phyloP scores from a whole-genome alignment of 2,329 filamentous ascomycete genomes.

The Escovopsis sp. region DNA sequence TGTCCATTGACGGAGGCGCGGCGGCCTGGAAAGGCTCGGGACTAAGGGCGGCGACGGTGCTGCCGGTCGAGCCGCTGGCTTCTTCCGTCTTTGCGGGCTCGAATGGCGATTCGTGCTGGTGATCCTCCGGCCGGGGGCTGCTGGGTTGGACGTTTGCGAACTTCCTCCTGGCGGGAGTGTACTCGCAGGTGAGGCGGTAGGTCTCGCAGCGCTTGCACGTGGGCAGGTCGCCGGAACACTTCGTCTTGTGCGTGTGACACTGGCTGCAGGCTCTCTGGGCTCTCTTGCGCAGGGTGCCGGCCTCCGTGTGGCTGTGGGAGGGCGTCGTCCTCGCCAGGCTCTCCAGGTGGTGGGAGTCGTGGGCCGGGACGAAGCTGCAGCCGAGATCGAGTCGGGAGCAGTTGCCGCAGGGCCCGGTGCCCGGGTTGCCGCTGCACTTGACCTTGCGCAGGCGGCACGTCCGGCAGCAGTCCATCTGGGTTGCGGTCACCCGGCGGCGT shows the following conservation, averaged over 20 bases:
- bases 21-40: neutral
- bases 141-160: conserved; percentile 19
- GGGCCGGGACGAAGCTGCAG: conserved; percentile 18
- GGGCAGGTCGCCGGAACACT: conserved; percentile 26
- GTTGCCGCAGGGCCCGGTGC: conserved; percentile 21
- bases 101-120: conserved; percentile 1
- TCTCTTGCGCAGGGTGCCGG: conserved; percentile 24
- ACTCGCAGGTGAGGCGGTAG: conserved; percentile 22
- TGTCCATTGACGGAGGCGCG: conserved; percentile 11
- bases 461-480: conserved; percentile 18
- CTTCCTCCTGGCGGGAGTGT: conserved; percentile 22
- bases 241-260: conserved; percentile 27
- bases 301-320: conserved; percentile 25
- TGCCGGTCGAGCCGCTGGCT: conserved; percentile 10
- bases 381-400: conserved; percentile 21
- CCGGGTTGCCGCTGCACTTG: conserved; percentile 25
- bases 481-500: conserved; percentile 16
- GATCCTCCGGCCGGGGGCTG: conserved; percentile 4
- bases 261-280: conserved; percentile 27
- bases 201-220: conserved; percentile 23
- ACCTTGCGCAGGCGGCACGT: conserved; percentile 25
- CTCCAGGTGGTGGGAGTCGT: conserved; percentile 10
- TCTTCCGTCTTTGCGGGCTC: conserved; percentile 5
- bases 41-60: conserved; percentile 2
- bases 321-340: conserved; percentile 23